Evolutionary conservation across 1,284 basidiomycete genomes (phyloP).

Genomic region (Apiotrichum veenhuisii): DNA sequence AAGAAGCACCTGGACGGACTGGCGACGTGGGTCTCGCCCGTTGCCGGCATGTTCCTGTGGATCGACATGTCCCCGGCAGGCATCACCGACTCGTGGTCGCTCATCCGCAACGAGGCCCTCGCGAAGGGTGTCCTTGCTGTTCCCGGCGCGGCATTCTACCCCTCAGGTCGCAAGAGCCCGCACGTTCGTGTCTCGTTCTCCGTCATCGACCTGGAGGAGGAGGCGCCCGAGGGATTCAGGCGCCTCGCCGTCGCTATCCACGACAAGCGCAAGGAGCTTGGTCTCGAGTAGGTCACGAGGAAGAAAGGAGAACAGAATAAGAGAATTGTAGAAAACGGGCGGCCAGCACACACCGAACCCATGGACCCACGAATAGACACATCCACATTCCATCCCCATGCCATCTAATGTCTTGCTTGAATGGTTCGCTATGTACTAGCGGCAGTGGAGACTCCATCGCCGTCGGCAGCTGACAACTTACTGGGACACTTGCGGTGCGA

Average conservation of each 20-base stretch:
- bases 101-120: slow-evolving; percentile 74
- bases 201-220: slow-evolving; percentile 61
- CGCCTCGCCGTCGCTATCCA: slow-evolving; percentile 64
- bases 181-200: slow-evolving; percentile 80
- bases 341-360: too few species aligned
- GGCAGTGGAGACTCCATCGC: too few species aligned
- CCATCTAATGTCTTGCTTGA: too few species aligned
- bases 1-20: slow-evolving; percentile 68
- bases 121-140: slow-evolving; percentile 80
- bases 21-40: slow-evolving; percentile 77
- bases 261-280: slow-evolving; percentile 29
- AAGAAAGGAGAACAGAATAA: too few species aligned
- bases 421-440: too few species aligned
- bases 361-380: too few species aligned
- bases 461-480: too few species aligned
- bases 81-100: slow-evolving; percentile 62
- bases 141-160: slow-evolving; percentile 71
- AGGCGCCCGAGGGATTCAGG: slow-evolving; percentile 68
- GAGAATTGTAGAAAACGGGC: too few species aligned
- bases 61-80: slow-evolving; percentile 51
- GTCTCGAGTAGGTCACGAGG: slow-evolving; percentile 15
- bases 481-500: too few species aligned
- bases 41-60: slow-evolving; percentile 91
- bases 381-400: too few species aligned
- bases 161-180: slow-evolving; percentile 62